phyloP scores from a whole-genome alignment of 352 stramenopile genomes.

The Pythium brassicae region DNA sequence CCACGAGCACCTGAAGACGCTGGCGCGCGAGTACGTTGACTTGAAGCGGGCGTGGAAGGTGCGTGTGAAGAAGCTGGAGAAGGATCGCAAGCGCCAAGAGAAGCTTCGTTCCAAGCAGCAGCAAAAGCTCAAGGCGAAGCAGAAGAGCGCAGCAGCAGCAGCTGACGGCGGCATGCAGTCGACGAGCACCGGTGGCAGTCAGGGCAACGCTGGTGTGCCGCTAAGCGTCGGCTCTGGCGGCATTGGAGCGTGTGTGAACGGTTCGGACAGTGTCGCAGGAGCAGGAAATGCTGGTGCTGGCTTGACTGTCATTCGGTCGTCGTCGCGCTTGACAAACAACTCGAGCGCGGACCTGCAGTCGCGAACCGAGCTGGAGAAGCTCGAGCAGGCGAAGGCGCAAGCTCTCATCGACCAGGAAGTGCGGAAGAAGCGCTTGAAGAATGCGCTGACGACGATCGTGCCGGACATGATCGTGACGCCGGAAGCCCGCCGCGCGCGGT shows the following conservation, averaged over 20 bases:
- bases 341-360: slow-evolving; percentile 68
- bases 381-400: slow-evolving; percentile 75
- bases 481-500: slow-evolving; percentile 44
- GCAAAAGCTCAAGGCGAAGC: slow-evolving; percentile 43
- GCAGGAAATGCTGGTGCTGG: slow-evolving; percentile 12
- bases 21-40: slow-evolving; percentile 77
- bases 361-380: slow-evolving; percentile 74
- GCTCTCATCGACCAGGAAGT: slow-evolving; percentile 76
- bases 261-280: slow-evolving; percentile 6
- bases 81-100: slow-evolving; percentile 82
- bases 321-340: slow-evolving; percentile 84
- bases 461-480: slow-evolving; percentile 78
- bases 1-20: slow-evolving; percentile 62
- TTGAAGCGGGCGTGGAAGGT: slow-evolving; percentile 79
- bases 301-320: slow-evolving; percentile 54
- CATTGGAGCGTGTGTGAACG: slow-evolving; percentile 15
- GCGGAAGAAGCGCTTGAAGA: slow-evolving; percentile 79
- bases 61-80: slow-evolving; percentile 85
- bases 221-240: slow-evolving; percentile 30
- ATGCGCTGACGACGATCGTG: slow-evolving; percentile 76
- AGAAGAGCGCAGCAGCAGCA: slow-evolving; percentile 23
- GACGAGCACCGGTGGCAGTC: not conserved
- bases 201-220: slow-evolving; percentile 26
- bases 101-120: slow-evolving; percentile 77
- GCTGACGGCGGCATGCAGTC: slow-evolving; percentile 11